Conservation (phyloP, 768 basidiomycete species). For the Mycena floridula region DNA sequence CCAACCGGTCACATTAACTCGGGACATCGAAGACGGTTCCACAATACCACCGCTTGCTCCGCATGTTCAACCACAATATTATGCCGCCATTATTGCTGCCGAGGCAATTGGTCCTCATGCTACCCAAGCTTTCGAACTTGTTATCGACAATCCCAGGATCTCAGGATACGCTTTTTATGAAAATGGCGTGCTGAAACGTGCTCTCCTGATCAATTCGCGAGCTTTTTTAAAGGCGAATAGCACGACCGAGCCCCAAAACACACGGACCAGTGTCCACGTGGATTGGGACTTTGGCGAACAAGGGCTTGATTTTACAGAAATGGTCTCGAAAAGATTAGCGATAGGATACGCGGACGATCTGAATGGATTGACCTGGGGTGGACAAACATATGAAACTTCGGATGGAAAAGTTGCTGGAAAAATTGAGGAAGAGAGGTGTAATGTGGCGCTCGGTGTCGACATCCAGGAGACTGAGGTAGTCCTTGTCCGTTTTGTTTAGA, state of each 20-base stretch:
- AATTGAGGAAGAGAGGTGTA: conserved; percentile 9
- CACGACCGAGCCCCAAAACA: conserved; percentile 3
- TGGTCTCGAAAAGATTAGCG: conserved; percentile 32
- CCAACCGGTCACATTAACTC: conserved; percentile 53
- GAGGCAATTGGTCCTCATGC: conserved; percentile 41
- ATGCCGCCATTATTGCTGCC: conserved; percentile 53
- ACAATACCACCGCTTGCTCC: conserved; percentile 45
- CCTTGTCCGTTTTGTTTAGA: conserved; percentile 8
- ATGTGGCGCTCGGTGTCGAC: conserved; percentile 20
- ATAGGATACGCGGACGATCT: conserved; percentile 43
- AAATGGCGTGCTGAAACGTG: conserved; percentile 22
- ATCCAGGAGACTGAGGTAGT: conserved; percentile 29
- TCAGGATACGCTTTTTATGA: conserved; percentile 41
- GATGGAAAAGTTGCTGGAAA: conserved; percentile 21
- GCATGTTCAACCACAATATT: conserved; percentile 63
- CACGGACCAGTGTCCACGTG: conserved; percentile 35
- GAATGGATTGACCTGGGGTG: conserved; percentile 25
- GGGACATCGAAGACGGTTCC: conserved; percentile 52
- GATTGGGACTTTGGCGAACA: conserved; percentile 29
- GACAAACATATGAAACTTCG: conserved; percentile 30
- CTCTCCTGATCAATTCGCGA: conserved; percentile 34
- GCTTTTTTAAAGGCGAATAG: conserved; percentile 22
- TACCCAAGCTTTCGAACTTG: conserved; percentile 29
- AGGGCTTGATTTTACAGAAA: conserved; percentile 37
- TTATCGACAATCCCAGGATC: conserved; percentile 24